These are phyloP conservation scores for Dacryopinax spathularia DNA, from an alignment of 768 basidiomycete genomes.

Conservation along the genomic window DNA sequence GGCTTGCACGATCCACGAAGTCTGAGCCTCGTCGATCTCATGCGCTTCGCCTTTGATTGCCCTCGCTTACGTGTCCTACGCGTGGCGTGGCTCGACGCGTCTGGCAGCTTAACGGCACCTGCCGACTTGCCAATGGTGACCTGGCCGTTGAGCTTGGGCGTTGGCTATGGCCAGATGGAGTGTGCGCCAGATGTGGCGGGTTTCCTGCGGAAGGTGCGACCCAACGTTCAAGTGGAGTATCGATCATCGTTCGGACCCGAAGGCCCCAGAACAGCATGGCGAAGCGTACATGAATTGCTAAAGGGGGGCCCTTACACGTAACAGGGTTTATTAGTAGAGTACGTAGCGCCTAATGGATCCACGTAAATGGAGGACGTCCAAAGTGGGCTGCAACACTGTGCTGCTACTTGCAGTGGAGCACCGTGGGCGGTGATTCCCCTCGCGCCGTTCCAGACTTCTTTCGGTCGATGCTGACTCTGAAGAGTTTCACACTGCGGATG, in stretches of 20 bases:
- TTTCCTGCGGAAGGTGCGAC: background rate
- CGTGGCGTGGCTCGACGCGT: background rate
- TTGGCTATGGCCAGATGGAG: background rate
- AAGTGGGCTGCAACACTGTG: too few species aligned
- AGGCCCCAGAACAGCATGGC: background rate
- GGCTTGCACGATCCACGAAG: background rate
- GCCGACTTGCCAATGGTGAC: background rate
- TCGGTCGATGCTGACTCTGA: too few species aligned
- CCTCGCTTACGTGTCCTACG: background rate
- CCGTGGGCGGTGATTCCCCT: too few species aligned
- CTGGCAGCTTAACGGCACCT: background rate
- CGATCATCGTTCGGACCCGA: background rate
- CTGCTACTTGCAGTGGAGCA: too few species aligned
- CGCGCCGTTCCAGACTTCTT: too few species aligned
- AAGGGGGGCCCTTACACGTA: too few species aligned
- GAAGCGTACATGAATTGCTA: background rate
- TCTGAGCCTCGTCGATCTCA: background rate
- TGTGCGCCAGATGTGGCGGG: background rate
- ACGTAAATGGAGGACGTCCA: too few species aligned
- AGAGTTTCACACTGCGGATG: too few species aligned
- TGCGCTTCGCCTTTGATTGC: background rate
- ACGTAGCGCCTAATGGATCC: too few species aligned
- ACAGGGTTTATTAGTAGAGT: too few species aligned
- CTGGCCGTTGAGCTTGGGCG: background rate
- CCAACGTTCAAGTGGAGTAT: background rate